Evolutionary conservation across 768 basidiomycete species (phyloP), one percentile per base, ranked within the genome.

Genomic region (Xanthoconium stramineum): DNA sequence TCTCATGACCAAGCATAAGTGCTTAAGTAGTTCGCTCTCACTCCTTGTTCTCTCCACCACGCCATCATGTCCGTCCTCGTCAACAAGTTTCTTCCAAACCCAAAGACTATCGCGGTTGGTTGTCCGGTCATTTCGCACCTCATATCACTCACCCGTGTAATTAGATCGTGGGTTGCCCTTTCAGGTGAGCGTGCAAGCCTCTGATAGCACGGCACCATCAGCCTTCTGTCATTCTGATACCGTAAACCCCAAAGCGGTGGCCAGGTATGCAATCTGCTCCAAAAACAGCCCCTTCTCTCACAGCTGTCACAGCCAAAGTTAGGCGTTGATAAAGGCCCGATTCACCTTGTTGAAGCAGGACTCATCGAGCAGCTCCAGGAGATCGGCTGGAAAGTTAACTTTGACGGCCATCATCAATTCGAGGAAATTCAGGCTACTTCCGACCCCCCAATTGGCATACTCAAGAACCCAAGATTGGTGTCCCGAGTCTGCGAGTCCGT

Each of bases 101-200:
- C 91, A 36, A 86, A 83, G 75, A 92, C 89, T 0, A 79, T 84
- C 38, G 90, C 89, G 48, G 93, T 94, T 69, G 72, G 91, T 81
- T n/a, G 13, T 42, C 13, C n/a, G 38, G 15, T 39, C 33, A 36
- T 24, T 55, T 30, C 43, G 24, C 29, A 50, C 39, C 19, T 24
- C 6, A 9, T 3, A 30, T 32, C 33, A n/a, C 58, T 64, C 50
- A 66, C 47, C 56, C 57, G 32, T 52, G 37, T 37, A 47, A 20
- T 43, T 12, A 94, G 88, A 90, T 98, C 65, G 86, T 98, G 30
- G 94, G 92, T 29, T 97, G 94, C 75, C 95, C 95, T 15, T 97
- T 97, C 81, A 93, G 90, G 94, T 92, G 65, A 69, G 83, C 76
- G 15, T 38, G 11, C 32, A 24, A 15, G 33, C 24, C 24, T 2